Base-by-base conservation (phyloP, 1,139 yeast genomes). In the Blastobotrys ciferrii region DNA sequence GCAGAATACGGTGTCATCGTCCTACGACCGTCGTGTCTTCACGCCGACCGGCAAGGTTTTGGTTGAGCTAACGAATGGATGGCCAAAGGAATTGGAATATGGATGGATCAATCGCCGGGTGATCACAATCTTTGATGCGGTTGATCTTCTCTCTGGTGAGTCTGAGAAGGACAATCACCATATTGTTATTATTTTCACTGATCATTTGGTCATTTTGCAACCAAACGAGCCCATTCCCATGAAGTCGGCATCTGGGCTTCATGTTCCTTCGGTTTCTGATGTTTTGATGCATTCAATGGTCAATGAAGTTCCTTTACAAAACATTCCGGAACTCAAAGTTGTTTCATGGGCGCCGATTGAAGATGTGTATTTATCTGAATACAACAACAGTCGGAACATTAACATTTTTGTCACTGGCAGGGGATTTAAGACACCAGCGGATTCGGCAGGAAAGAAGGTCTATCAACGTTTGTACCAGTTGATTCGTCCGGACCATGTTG, bases 31-130 rank as follows among this genome's bases (percentile, higher is more conserved):
- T 39, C 74, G 96, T 53, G 81, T 88, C 0, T 87, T 89, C 62
- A 89, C 97, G 0, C 96, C 97, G 1, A 84, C 96, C 0, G 98
- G 97, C 0, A 88, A 87, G 63, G 76, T 91, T 2, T 69, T 91
- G 40, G 84, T 95, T 0, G 96, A 88, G 60, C 66, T 89, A 20
- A 95, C 96, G 4, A 74, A 79, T 7, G 81, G 81, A 18, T 91
- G 97, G 97, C 98, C 98, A 0, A 70, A 80, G 0, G 91, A 85
- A 58, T 72, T 91, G 23, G 95, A 87, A 57, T 84, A 83, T 60
- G 96, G 95, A 20, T 89, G 97, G 97, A 66, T 88, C 19, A 76
- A 84, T 28, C 75, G 98, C 51, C 77, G 94, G 53, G 92, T 91
- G 2, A 89, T 91, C 15, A 86, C 94, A 0, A 83, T 89, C 1